Conservation (phyloP, 2,329 filamentous ascomycete species). For the Botrytis byssoidea region DNA sequence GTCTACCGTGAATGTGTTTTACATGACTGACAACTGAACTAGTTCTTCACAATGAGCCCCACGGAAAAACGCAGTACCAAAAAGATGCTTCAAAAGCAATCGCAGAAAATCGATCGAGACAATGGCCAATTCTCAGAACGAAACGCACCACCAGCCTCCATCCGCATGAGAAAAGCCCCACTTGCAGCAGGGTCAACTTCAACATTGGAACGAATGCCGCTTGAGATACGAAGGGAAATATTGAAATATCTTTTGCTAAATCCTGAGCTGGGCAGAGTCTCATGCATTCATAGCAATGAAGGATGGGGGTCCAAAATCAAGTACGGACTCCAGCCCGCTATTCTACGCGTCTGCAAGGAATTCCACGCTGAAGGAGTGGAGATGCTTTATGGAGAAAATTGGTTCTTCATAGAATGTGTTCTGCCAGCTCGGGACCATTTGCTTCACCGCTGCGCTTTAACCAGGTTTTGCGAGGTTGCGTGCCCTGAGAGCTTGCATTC, state of each 20-base stretch:
- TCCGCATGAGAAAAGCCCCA: not conserved
- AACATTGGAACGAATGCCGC: not conserved
- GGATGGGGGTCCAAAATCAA: not conserved
- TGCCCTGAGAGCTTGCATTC: not conserved
- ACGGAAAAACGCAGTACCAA: not conserved
- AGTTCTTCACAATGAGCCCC: not conserved
- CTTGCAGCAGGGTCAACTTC: not conserved
- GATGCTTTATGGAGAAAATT: not conserved
- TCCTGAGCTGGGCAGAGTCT: not conserved
- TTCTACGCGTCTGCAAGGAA: conserved; percentile 3
- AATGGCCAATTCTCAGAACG: not conserved
- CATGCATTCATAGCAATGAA: not conserved
- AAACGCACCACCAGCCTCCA: not conserved
- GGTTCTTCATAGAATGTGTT: not conserved
- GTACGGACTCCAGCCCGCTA: not conserved
- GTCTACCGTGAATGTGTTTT: no score
- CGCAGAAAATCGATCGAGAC: no score
- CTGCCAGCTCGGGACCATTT: fast-evolving
- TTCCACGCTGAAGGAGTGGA: not conserved
- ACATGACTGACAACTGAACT: not conserved
- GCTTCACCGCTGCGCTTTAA: not conserved
- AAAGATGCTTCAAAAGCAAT: not conserved
- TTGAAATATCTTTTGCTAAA: not conserved
- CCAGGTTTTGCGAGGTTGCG: not conserved
- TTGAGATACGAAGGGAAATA: not conserved